Evolutionary conservation across 2,329 filamentous ascomycete genomes (phyloP), one percentile per base, ranked within the genome.

Genomic region (Geosmithia putterillii): DNA sequence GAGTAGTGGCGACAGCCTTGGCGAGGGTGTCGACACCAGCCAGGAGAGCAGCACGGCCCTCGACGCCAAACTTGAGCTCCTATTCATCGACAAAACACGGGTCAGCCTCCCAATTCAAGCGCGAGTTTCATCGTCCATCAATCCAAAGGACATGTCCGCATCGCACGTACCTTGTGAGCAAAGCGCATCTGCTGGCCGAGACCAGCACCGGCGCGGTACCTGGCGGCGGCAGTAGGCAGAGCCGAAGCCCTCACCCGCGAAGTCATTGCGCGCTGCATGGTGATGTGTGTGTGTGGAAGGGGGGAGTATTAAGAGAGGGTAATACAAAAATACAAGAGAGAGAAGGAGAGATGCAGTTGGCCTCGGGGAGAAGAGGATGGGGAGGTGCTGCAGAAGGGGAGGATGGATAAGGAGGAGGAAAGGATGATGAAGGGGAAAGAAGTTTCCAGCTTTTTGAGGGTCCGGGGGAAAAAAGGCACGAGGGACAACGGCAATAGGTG

Each of bases 1-100:
- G 79, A 51, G 92, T 98, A 49, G 90, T 95, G 51, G 90, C 85
- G 51, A 98, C 92, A 51, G 92, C 92, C 72, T 83, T 94, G 57
- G 92, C 89, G 51, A 98, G 81, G 54, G 92, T 96, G 66, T 98
- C 92, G 52, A 96, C 89, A 78, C 92, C 92, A 60, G 82, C 81
- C 53, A 98, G 78, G 50, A 98, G 81, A 54, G 87, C 65, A 57
- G 89, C 88, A 62, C 92, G 83, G 56, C 73, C 92, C 65, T 98
- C 92, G 51, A 96, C 90, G 59, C 92, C 92, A 54, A 98, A 98
- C 73, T 95, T 96, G 63, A 98, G 79, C 65, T 98, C 92, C 88
- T 95, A 52, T 45, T 32, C 6, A 32, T 3, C 5, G 28, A 32
- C 10, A 52, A 38, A 52, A 6, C 21, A 32, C 22, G 7, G 45